Conservation (phyloP, 1,284 basidiomycete species). For the Puccinia brachypodii region DNA sequence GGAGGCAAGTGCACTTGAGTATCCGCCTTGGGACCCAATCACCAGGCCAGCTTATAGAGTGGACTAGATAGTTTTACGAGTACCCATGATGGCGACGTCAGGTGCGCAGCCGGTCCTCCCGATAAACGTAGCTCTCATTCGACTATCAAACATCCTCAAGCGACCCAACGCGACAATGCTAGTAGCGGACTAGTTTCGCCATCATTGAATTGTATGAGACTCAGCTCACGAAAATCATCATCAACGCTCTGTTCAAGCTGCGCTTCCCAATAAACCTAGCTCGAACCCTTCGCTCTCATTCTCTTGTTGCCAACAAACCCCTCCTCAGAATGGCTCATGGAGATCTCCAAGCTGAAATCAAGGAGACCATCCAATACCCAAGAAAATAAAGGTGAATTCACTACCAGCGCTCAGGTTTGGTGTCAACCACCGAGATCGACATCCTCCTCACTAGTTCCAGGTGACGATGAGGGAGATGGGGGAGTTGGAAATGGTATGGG, state of each 20-base stretch:
- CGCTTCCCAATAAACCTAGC: conserved; percentile 3
- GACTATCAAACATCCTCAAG: not conserved
- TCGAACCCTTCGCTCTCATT: not conserved
- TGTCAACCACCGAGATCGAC: too few species aligned
- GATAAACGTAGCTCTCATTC: conserved; percentile 23
- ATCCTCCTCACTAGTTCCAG: too few species aligned
- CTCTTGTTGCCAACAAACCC: conserved; percentile 6
- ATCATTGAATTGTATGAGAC: conserved; percentile 33
- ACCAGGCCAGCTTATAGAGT: conserved; percentile 28
- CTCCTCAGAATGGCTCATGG: conserved; percentile 20
- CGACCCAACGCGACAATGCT: conserved; percentile 13
- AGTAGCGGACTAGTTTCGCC: conserved; percentile 23
- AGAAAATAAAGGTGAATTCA: conserved; percentile 41
- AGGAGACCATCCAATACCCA: conserved; percentile 31
- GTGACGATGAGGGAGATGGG: too few species aligned
- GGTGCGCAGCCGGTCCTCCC: conserved; percentile 27
- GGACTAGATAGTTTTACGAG: conserved; percentile 37
- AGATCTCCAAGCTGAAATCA: conserved; percentile 41
- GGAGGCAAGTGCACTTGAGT: not conserved
- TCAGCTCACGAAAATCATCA: conserved; percentile 31
- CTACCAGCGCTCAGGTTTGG: too few species aligned
- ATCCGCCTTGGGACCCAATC: not conserved
- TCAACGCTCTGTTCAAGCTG: not conserved
- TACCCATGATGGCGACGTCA: conserved; percentile 46
- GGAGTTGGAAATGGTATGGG: too few species aligned